These are phyloP conservation scores for Madurella mycetomatis DNA, from an alignment of 2,329 filamentous ascomycete genomes.

Conservation along the genomic window DNA sequence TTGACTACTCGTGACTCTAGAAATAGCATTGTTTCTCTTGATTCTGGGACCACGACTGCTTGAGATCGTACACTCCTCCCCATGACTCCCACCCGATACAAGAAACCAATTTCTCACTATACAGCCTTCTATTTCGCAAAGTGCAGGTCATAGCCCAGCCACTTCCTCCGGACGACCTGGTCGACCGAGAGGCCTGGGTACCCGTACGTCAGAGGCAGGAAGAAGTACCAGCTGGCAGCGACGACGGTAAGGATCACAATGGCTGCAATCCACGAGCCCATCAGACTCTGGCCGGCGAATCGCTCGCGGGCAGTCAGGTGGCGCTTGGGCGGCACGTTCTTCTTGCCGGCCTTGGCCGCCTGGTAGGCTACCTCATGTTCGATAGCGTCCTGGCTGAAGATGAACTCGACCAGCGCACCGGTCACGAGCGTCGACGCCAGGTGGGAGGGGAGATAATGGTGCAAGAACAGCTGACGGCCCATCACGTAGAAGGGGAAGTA, in stretches of 20 bases:
- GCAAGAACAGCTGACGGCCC: conserved; percentile 95
- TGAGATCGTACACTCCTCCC: conserved; percentile 9
- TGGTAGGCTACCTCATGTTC: conserved; percentile 51
- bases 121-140: conserved; percentile 76
- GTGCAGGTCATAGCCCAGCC: conserved; percentile 95
- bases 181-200: conserved; percentile 80
- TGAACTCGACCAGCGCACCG: conserved; percentile 87
- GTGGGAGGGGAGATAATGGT: conserved; percentile 95
- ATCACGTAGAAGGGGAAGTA: conserved; percentile 98
- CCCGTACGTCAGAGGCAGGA: conserved; percentile 91
- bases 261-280: conserved; percentile 74
- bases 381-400: conserved; percentile 83
- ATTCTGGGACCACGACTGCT: neutral
- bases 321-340: conserved; percentile 44
- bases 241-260: conserved; percentile 63
- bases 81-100: neutral
- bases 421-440: conserved; percentile 86
- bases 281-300: conserved; percentile 71
- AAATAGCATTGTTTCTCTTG: neutral
- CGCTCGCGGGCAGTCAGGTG: conserved; percentile 78
- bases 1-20: neutral
- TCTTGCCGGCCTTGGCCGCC: conserved; percentile 43
- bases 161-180: conserved; percentile 79
- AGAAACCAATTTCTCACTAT: neutral
- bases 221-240: conserved; percentile 83